These are phyloP conservation scores for Paraconiothyrium sp. DNA, from an alignment of 2,329 filamentous ascomycete genomes.

Conservation along the genomic window DNA sequence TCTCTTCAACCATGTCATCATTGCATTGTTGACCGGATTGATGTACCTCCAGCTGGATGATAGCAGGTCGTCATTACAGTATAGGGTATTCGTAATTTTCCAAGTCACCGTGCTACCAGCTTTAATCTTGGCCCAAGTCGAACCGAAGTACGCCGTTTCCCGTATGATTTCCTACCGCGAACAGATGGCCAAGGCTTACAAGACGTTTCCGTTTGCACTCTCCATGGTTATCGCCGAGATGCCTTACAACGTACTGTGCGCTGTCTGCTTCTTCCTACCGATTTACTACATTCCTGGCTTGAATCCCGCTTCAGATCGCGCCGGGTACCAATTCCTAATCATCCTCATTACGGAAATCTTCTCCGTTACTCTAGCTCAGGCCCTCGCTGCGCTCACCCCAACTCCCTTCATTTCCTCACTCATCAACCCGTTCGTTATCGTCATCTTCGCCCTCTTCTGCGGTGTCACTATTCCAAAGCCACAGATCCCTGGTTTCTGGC, in stretches of 20 bases:
- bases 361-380: conserved; percentile 78
- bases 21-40: conserved; percentile 80
- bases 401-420: conserved; percentile 81
- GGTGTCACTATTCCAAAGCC: conserved; percentile 83
- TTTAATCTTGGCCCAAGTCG: conserved; percentile 83
- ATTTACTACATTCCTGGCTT: conserved; percentile 88
- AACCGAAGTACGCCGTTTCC: conserved; percentile 83
- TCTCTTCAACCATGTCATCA: conserved; percentile 82
- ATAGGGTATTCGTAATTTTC: too few species aligned
- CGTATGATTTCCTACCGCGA: conserved; percentile 88
- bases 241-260: conserved; percentile 83
- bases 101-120: conserved; percentile 86
- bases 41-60: conserved; percentile 80
- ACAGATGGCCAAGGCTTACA: conserved; percentile 86
- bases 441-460: conserved; percentile 86
- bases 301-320: conserved; percentile 67
- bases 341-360: conserved; percentile 85
- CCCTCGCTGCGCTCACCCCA: conserved; percentile 79
- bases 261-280: conserved; percentile 81
- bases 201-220: conserved; percentile 77
- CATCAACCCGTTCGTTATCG: conserved; percentile 83
- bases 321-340: conserved; percentile 89
- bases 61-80: too few species aligned
- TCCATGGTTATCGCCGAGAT: conserved; percentile 85
- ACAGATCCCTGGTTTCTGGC: conserved; percentile 82